Base-by-base conservation (phyloP, 108 stramenopile species). In the Cyclostephanos invisitatus region DNA sequence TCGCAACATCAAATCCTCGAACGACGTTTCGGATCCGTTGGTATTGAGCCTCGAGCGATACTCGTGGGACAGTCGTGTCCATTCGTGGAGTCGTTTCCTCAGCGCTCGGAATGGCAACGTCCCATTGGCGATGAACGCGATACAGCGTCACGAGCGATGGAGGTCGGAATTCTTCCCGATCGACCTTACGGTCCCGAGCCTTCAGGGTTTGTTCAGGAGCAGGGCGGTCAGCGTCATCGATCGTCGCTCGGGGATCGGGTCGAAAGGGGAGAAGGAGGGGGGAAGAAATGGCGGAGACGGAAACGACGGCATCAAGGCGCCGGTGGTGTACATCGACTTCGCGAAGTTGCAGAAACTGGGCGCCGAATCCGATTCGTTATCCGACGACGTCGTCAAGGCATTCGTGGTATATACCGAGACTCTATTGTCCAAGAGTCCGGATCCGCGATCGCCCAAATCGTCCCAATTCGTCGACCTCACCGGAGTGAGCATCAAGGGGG, bases 361-460 rank as follows among this genome's bases (percentile, higher is more conserved):
- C 35, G 65, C 44, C n/a, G 79, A 84, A 25, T 58, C 46, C 28
- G 65, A 67, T 11, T 46, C 83, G 4, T 75, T 85, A 32, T 51
- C 85, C 0, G 70, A 85, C 25, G 84, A 91, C 75, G 90, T 93
- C 29, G 76, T 82, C n/a, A 79, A 85, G 44, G 89, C 87, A 38
- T 93, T 93, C 75, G 81, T 93, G 15, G 77, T 93, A 25, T 93
- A 84, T 53, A 93, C 90, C 0, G 92, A 93, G 49, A 78, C 87
- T 37, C 70, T 93, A 64, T 58, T 93, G 62, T 64, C 85, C 14
- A 77, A 74, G 18, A 40, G 83, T 10, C 75, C 80, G 11, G 86
- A 93, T 71, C 90, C 90, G 22, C 82, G 90, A 15, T 68, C 46
- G 11, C 92, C 89, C 0, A 85, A 89, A 56, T 69, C 83, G 17